phyloP scores from a whole-genome alignment of 2,329 filamentous ascomycete genomes.

The Fusarium brevicatenulatum region DNA sequence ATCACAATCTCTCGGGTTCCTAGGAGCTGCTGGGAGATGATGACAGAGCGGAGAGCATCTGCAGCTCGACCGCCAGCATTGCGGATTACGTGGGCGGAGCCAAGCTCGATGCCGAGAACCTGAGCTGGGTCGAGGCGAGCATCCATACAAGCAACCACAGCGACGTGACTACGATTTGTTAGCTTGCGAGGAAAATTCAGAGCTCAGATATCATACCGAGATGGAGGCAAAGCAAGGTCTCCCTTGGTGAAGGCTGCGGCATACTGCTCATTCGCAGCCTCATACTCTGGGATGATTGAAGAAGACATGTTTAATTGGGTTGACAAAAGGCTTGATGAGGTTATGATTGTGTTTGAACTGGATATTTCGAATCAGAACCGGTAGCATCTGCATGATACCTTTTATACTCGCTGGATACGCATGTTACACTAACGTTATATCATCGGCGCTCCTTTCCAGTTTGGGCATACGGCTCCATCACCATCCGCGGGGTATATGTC shows the following conservation, averaged over 20 bases:
- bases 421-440: neutral
- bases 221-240: constrained; percentile 36
- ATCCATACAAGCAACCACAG: constrained; percentile 80
- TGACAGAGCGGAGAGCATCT: constrained; percentile 77
- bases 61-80: constrained; percentile 75
- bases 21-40: constrained; percentile 83
- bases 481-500: constrained; percentile 35
- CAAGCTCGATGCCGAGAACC: constrained; percentile 48
- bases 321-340: too few species aligned
- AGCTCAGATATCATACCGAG: constrained; percentile 20
- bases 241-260: constrained; percentile 39
- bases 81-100: constrained; percentile 83
- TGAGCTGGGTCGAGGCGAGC: constrained; percentile 71
- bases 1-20: constrained; percentile 79
- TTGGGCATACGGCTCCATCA: constrained; percentile 6
- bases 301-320: constrained; percentile 12
- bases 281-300: constrained; percentile 39
- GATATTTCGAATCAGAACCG: too few species aligned
- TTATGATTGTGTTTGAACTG: neutral
- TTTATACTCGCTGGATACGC: neutral
- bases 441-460: neutral
- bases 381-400: neutral
- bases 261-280: constrained; percentile 38
- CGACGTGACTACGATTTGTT: constrained; percentile 44
- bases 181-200: accelerated